Evolutionary conservation across 208 protist genomes (phyloP).

Genomic region (Vickermania spadyakhi): DNA sequence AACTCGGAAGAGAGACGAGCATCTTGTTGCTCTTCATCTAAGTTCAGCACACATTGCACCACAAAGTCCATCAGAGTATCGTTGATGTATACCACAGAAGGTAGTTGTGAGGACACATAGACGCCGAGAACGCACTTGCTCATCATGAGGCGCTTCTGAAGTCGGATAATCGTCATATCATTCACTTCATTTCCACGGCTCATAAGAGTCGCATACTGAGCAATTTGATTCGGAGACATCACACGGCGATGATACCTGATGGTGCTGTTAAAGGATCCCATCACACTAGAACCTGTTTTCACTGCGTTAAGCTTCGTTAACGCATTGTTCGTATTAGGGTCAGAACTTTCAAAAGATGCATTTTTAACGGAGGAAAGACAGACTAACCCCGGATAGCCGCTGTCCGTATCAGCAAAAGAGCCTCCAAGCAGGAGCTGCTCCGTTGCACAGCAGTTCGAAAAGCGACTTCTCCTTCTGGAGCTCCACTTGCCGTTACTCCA

Average conservation of each 20-base stretch:
- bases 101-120: neutral
- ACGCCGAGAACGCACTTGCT: neutral
- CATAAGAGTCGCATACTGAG: neutral
- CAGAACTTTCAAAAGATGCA: no score
- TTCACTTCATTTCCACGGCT: neutral
- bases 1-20: neutral
- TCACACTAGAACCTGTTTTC: neutral
- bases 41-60: neutral
- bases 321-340: no score
- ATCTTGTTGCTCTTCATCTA: neutral
- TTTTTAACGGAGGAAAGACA: no score
- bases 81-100: neutral
- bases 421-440: no score
- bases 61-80: neutral
- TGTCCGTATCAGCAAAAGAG: no score
- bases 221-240: neutral
- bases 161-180: neutral
- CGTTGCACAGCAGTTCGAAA: no score
- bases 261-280: neutral
- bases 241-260: neutral
- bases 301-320: no score
- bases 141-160: neutral
- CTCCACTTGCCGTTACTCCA: no score
- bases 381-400: no score
- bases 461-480: no score